Evolutionary conservation across 1,284 basidiomycete genomes (phyloP), one percentile per base, ranked within the genome.

Genomic region (Jaminaea rosea): DNA sequence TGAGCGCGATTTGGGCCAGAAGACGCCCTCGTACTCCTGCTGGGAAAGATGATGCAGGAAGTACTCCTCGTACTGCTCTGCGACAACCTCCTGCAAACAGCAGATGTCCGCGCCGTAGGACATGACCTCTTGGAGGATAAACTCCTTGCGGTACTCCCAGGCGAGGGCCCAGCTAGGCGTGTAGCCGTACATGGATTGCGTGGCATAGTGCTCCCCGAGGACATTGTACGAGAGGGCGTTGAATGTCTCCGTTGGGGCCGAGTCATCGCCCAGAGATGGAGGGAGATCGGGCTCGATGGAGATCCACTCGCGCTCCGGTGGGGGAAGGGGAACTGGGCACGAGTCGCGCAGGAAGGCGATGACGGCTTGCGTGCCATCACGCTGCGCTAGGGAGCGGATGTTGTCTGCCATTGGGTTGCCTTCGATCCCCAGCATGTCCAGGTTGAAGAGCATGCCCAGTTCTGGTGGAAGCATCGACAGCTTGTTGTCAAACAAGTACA

Each of bases 401-500:
- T 81, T 77, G 8, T 83, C 78, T 55, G 91, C 86, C 49, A 99
- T 75, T 10, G 93, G 93, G 69, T 99, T 99, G 31, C 93, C 93
- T 72, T 98, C 93, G 34, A 99, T 81, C 21, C 93, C 93, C 24
- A 99, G 78, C 36, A 88, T 88, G 73, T 89, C 89, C 52, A 99
- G 81, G 75, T 94, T 89, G 73, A 94, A 88, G 31, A 99, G 76
- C 31, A 83, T 88, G 34, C 93, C 93, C 29, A 97, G 80, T 74
- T 98, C 89, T 0, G 81, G 79, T 1, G 93, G 93, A 10, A 99
- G 80, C 0, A 83, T 85, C 37, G 82, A 79, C 36, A 99, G 77
- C 64, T 86, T 83, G 76, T 99, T 99, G 79, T 99, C 93, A 73
- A 97, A 99, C 23, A 97, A 78, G 67, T 91, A 88, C 32, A 98